phyloP scores from a whole-genome alignment of 164 flowering plant species.

The Nymphaea colorata region DNA sequence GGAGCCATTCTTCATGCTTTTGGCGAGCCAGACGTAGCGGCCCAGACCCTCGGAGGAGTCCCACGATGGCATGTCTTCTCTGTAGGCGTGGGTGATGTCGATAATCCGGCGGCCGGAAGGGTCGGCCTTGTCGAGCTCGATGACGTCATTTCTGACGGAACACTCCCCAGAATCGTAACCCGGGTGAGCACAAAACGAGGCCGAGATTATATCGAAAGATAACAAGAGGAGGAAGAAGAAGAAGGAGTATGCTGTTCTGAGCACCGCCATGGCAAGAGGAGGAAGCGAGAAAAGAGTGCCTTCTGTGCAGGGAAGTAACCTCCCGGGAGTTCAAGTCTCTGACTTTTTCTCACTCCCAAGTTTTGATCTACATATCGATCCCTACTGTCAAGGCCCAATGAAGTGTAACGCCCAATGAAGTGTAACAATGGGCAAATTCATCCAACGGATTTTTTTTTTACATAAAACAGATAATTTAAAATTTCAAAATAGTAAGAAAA shows the following conservation, averaged over 20 bases:
- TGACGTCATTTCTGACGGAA: background rate
- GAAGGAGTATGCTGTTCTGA: background rate
- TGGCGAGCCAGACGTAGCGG: slow-evolving; percentile 46
- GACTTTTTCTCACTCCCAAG: background rate
- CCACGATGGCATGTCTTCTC: slow-evolving; percentile 40
- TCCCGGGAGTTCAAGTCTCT: background rate
- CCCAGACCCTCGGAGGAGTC: slow-evolving; percentile 50
- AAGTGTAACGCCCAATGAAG: no score
- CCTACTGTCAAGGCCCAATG: no score
- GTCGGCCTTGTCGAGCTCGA: background rate
- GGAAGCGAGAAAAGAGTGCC: background rate
- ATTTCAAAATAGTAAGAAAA: no score
- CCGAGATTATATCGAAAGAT: background rate
- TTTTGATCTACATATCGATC: no score
- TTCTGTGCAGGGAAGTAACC: background rate
- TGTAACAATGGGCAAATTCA: no score
- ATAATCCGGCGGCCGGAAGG: slow-evolving; percentile 37
- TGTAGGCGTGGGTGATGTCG: slow-evolving; percentile 59
- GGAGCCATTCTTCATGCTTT: slow-evolving; percentile 82
- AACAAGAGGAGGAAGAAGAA: background rate
- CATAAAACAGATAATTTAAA: no score
- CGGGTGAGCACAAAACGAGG: background rate
- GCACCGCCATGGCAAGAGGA: background rate
- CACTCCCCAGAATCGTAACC: background rate
- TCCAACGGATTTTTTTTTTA: no score